Percentiles rank a stretch among this genome's conserved stretches.
phyloP scores from a whole-genome alignment of 208 protist genomes.

The Trypanosomatidae sp. region DNA sequence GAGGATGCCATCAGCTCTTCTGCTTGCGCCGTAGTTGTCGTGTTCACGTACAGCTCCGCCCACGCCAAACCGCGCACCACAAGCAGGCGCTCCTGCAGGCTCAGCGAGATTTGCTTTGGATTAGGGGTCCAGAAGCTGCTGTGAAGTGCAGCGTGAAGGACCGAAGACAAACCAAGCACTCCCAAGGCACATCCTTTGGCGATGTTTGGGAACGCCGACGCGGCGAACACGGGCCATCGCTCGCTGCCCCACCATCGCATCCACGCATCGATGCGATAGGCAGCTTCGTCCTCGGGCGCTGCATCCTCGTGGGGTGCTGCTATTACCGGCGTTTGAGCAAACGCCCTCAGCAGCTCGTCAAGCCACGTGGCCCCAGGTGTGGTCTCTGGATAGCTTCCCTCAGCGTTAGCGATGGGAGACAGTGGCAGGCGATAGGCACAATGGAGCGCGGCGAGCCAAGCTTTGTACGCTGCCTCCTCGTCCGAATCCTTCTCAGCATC shows the following conservation, averaged over 20 bases:
- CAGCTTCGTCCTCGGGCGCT: neutral
- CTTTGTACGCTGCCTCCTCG: slow-evolving; percentile 29
- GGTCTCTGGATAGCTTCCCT: slow-evolving; percentile 52
- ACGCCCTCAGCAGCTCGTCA: slow-evolving; percentile 39
- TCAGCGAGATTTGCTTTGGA: neutral
- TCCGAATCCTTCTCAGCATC: slow-evolving; percentile 1
- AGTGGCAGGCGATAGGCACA: slow-evolving; percentile 57
- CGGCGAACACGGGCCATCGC: slow-evolving; percentile 18
- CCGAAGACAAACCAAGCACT: slow-evolving; percentile 21
- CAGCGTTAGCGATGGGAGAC: slow-evolving; percentile 60
- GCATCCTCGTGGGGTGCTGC: neutral
- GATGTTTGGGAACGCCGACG: slow-evolving; percentile 18
- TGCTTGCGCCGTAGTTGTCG: neutral
- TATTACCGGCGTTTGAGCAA: slow-evolving; percentile 17
- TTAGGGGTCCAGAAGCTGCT: slow-evolving; percentile 19
- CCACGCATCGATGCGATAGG: slow-evolving; percentile 15
- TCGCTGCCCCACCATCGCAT: slow-evolving; percentile 22
- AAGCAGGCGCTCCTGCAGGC: slow-evolving; percentile 6
- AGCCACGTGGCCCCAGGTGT: slow-evolving; percentile 42
- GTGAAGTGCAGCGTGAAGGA: slow-evolving; percentile 16
- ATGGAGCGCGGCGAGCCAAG: slow-evolving; percentile 43
- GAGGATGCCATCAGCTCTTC: neutral
- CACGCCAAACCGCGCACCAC: slow-evolving; percentile 68
- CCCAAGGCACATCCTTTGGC: slow-evolving; percentile 15
- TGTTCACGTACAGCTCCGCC: slow-evolving; percentile 63